Percentiles rank a stretch among this genome's conserved stretches.
phyloP scores from a whole-genome alignment of 768 basidiomycete species.

The Auriculariales sp. region DNA sequence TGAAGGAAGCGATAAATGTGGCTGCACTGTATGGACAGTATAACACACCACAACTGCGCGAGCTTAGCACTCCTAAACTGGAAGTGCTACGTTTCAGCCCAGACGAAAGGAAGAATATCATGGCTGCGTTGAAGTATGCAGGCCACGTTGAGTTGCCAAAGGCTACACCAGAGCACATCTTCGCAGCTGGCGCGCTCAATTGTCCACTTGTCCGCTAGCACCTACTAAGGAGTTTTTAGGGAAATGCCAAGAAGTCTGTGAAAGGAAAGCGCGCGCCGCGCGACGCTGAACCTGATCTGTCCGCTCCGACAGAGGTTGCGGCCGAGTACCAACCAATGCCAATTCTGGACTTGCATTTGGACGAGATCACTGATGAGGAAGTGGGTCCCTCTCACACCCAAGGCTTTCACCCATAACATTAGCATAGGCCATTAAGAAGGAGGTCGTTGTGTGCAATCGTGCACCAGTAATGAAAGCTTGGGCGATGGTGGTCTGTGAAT shows the following conservation, averaged over 20 bases:
- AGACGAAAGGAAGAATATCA: constrained; percentile 47
- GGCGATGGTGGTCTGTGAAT: constrained; percentile 70
- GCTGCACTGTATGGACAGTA: constrained; percentile 12
- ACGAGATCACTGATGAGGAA: constrained; percentile 58
- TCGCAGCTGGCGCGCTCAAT: constrained; percentile 8
- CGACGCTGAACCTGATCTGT: background rate
- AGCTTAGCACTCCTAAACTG: constrained; percentile 47
- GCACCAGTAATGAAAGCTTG: constrained; percentile 93
- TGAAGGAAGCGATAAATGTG: constrained; percentile 66
- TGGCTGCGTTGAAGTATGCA: constrained; percentile 46
- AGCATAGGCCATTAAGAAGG: constrained; percentile 40
- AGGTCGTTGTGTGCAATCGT: constrained; percentile 65
- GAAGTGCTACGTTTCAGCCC: constrained; percentile 40
- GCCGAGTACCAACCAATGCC: constrained; percentile 32
- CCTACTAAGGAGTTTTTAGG: too few relatives aligned
- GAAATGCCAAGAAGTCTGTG: too few relatives aligned
- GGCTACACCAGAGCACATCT: constrained; percentile 7
- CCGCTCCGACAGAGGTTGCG: constrained; percentile 1
- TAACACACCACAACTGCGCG: constrained; percentile 45
- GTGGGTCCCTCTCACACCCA: constrained; percentile 20
- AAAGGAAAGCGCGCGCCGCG: too few relatives aligned
- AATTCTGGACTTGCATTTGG: constrained; percentile 47
- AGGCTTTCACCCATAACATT: background rate
- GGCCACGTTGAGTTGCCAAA: constrained; percentile 29
- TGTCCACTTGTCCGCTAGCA: too few relatives aligned